phyloP scores from a whole-genome alignment of 2,329 filamentous ascomycete species.

The Didymellaceae sp. region DNA sequence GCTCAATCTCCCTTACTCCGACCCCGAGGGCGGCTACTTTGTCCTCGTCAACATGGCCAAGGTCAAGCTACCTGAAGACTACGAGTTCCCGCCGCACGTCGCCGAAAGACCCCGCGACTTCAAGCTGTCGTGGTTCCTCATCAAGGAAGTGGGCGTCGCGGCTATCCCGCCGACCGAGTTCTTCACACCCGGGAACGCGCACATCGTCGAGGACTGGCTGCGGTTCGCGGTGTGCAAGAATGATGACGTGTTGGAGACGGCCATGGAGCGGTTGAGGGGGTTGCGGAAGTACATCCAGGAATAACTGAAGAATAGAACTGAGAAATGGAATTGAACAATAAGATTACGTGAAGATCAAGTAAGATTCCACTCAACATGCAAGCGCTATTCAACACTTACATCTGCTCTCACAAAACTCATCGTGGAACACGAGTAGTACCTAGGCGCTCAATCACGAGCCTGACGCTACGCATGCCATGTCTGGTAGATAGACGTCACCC shows the following conservation, averaged over 20 bases:
- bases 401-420: no score
- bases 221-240: slow-evolving; percentile 97
- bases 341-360: no score
- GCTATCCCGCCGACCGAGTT: slow-evolving; percentile 98
- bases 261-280: slow-evolving; percentile 57
- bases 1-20: slow-evolving; percentile 69
- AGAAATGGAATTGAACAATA: background rate
- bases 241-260: slow-evolving; percentile 71
- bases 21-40: slow-evolving; percentile 97
- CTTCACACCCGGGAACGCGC: slow-evolving; percentile 83
- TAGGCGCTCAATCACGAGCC: no score
- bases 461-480: no score
- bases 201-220: slow-evolving; percentile 90
- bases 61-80: slow-evolving; percentile 81
- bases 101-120: slow-evolving; percentile 88
- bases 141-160: slow-evolving; percentile 93
- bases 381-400: no score
- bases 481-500: no score
- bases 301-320: slow-evolving; percentile 3
- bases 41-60: slow-evolving; percentile 92
- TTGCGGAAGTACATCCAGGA: slow-evolving; percentile 57
- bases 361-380: no score
- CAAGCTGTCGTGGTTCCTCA: slow-evolving; percentile 94
- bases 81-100: slow-evolving; percentile 89
- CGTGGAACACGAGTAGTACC: no score